Base-by-base conservation (phyloP, 1,139 yeast species). In the Saccharomyces hybrid region DNA sequence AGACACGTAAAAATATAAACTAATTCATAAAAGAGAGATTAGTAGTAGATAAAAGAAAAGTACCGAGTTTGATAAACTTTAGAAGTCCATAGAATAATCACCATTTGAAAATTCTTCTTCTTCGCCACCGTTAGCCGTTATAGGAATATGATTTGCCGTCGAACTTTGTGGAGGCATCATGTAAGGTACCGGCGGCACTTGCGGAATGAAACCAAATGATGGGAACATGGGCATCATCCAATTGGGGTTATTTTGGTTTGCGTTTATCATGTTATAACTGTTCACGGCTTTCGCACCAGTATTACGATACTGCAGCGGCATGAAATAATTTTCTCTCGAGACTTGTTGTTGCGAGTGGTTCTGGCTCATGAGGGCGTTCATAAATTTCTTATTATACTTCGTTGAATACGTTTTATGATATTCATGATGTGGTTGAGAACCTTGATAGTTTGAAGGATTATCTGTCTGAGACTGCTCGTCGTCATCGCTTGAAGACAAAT, bases 361-460 rank as follows among this genome's bases (percentile, higher is more conserved):
- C 56, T 48, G 58, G 57, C 28, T 53, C 42, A 56, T 32, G 14
- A 59, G 28, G 4, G 58, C 59, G 23, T 52, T 52, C 38, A 59
- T 38, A 38, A 59, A 59, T 46, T 56, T 59, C 19, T 50, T 56
- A 41, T 59, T 59, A 38, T 54, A 57, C 48, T 51, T 52, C 25
- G 32, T 16, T 38, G 42, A 11, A 38, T 38, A 38, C 19, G 23
- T 8, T 38, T 38, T 38, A 16, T 38, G 42, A 38, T 38, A 38
- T 14, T 38, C 42, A 38, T 16, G 8, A 5, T 38, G 42, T 16
- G 42, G 23, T 16, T 38, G 42, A 8, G 42, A 38, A 38, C 25
- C 23, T 38, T 38, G 42, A 16, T 14, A 14, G 19, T 38, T 38
- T 16, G 19, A 38, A 3, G 23, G 13, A 7, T 16, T 16, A 16